Evolutionary conservation across 108 stramenopile genomes (phyloP).

Genomic region (Skeletonema menzelii): DNA sequence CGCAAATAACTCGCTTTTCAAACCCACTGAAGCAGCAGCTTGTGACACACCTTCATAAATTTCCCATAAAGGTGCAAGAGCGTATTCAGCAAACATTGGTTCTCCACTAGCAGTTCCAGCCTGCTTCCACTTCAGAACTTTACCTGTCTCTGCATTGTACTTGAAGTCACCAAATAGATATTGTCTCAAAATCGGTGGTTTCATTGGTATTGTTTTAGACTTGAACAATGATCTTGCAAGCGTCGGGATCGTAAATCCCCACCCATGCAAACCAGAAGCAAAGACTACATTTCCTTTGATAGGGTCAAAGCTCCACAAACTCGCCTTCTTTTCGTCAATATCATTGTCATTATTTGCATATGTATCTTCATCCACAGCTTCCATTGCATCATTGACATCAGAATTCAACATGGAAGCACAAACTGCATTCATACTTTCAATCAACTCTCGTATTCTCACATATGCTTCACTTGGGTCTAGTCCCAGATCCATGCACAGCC

Average conservation of each 20-base stretch:
- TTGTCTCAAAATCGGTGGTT: constrained; percentile 72
- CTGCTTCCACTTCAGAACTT: constrained; percentile 82
- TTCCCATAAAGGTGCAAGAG: constrained; percentile 75
- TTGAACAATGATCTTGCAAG: constrained; percentile 78
- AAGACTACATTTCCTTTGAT: constrained; percentile 95
- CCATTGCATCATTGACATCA: constrained; percentile 44
- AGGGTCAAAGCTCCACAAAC: constrained; percentile 93
- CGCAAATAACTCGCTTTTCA: constrained; percentile 55
- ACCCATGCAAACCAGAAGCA: constrained; percentile 91
- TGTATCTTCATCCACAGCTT: constrained; percentile 13
- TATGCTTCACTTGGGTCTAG: constrained; percentile 89
- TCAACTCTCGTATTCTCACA: constrained; percentile 80
- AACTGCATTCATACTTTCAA: constrained; percentile 96
- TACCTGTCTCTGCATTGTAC: constrained; percentile 49
- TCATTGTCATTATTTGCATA: neutral
- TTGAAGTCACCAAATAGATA: constrained; percentile 83
- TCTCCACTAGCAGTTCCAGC: constrained; percentile 19
- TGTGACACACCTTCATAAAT: constrained; percentile 71
- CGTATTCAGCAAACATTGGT: constrained; percentile 83
- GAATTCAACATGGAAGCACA: constrained; percentile 66
- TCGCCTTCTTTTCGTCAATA: constrained; percentile 46
- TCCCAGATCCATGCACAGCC: constrained; percentile 76
- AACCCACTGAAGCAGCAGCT: constrained; percentile 53
- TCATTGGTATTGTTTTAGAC: constrained; percentile 63
- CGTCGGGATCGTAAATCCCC: constrained; percentile 90